Evolutionary conservation across 2,329 filamentous ascomycete species (phyloP), one percentile per base, ranked within the genome.

Genomic region (Fusarium dimerum): DNA sequence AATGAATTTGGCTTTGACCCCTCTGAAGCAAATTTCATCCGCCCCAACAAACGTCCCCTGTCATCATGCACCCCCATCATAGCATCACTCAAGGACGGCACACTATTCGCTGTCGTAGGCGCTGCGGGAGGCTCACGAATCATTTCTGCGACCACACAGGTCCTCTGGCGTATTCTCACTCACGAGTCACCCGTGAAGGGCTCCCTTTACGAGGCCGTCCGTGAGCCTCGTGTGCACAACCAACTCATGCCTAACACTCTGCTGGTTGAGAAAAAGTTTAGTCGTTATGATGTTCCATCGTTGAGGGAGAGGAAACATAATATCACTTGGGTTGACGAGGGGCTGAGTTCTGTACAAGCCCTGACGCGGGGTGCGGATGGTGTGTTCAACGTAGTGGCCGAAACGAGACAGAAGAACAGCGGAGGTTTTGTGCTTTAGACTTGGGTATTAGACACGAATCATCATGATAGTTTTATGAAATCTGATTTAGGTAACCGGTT

Each of bases 1-100:
- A 96, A 96, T 68, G 84, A 86, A 26, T 97, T 97, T 68, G 92
- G 91, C 47, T 96, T 91, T 73, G 82, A 87, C 42, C 92, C 93
- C 2, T 87, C 84, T 1, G 83, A 85, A 5, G 81, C 86, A 42
- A 97, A 97, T 78, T 97, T 85, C 68, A 85, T 97, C 68, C 81
- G 85, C 6, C 85, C 90, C 0, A 80, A 84, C 44, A 97, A 97
- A 72, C 84, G 93, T 0, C 91, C 92, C 0, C 76, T 97, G 5
- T 92, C 88, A 2, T 92, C 88, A 56, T 92, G 94, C 61, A 85
- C 88, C 0, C 91, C 92, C 5, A 78, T 90, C 50, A 92, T 95
- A 47, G 83, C 87, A 57, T 84, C 88, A 50, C 75, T 81, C 52
- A 74, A 81, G 3, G 80, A 87, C 62, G 81, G 84, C 16, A 79